Percentiles rank a stretch among this genome's conserved stretches.
Conservation (phyloP, 2,329 filamentous ascomycete species). For the Talaromyces rugulosus region DNA sequence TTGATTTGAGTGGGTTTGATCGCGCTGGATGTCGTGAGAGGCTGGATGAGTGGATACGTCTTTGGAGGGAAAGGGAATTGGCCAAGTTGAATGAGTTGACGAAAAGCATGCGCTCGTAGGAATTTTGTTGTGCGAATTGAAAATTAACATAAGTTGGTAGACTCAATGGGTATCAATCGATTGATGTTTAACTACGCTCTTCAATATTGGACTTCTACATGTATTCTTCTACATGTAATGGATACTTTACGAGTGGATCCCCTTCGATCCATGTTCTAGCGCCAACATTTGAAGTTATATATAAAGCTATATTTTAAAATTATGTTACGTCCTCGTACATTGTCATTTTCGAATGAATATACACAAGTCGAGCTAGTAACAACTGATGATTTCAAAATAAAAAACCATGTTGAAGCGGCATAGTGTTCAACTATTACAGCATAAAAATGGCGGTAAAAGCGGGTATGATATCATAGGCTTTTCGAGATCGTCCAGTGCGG, state of each 20-base stretch:
- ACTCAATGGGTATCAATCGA: too few relatives aligned
- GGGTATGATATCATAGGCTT: neutral
- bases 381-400: neutral
- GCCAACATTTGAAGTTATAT: too few relatives aligned
- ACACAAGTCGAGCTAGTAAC: neutral
- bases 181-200: too few relatives aligned
- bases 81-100: neutral
- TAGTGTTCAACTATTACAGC: neutral
- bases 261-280: neutral
- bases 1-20: slow-evolving; percentile 2
- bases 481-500: neutral
- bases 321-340: neutral
- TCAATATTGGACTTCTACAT: too few relatives aligned
- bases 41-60: neutral
- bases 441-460: neutral
- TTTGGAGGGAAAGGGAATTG: neutral
- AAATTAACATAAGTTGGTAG: too few relatives aligned
- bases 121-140: too few relatives aligned
- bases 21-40: slow-evolving; percentile 1
- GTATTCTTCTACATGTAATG: neutral
- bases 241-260: neutral
- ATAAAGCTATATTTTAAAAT: neutral
- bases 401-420: too few relatives aligned
- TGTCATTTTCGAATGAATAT: neutral
- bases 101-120: neutral